Evolutionary conservation across 2,329 filamentous ascomycete genomes (phyloP).

Genomic region (Trichoderma sp.): DNA sequence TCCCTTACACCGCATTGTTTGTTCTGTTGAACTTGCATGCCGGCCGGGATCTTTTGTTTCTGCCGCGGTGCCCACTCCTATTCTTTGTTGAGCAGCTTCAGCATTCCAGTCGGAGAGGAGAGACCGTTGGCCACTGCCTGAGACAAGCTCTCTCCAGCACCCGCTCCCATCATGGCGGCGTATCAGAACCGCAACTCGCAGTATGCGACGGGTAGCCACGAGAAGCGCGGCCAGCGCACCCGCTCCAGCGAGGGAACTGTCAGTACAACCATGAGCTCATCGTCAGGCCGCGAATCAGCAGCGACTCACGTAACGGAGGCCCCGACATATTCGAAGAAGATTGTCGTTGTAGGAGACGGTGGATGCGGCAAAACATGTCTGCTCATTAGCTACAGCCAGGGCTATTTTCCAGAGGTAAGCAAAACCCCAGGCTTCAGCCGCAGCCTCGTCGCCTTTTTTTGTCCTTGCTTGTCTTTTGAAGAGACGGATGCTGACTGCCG

Average conservation of each 20-base stretch:
- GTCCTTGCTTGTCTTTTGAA: not conserved
- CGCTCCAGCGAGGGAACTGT: constrained; percentile 86
- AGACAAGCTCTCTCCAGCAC: constrained; percentile 1
- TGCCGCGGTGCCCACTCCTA: constrained; percentile 13
- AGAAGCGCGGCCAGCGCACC: constrained; percentile 49
- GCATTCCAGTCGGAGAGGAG: constrained; percentile 20
- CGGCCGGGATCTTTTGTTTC: not conserved
- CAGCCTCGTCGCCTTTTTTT: not conserved
- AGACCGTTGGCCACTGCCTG: not conserved
- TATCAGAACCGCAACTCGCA: constrained; percentile 54
- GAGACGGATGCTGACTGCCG: not conserved
- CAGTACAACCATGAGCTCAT: constrained; percentile 76
- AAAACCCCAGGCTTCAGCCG: not conserved
- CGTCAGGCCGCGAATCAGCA: constrained; percentile 71
- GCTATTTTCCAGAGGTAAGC: constrained; percentile 94
- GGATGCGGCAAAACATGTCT: constrained; percentile 98
- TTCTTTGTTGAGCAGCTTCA: constrained; percentile 17
- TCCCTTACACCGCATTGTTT: constrained; percentile 17
- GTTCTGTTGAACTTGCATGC: not conserved
- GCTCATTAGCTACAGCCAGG: constrained; percentile 97
- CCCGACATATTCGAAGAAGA: constrained; percentile 96
- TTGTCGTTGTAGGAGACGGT: constrained; percentile 96
- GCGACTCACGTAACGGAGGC: constrained; percentile 85
- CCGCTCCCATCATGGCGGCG: constrained; percentile 45
- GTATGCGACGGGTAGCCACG: constrained; percentile 40